A percentile compares a stretch with the other conserved stretches of the same genome.
Evolutionary conservation across 2,329 filamentous ascomycete genomes (phyloP).

Genomic region (Fusarium sterilihyphosum): DNA sequence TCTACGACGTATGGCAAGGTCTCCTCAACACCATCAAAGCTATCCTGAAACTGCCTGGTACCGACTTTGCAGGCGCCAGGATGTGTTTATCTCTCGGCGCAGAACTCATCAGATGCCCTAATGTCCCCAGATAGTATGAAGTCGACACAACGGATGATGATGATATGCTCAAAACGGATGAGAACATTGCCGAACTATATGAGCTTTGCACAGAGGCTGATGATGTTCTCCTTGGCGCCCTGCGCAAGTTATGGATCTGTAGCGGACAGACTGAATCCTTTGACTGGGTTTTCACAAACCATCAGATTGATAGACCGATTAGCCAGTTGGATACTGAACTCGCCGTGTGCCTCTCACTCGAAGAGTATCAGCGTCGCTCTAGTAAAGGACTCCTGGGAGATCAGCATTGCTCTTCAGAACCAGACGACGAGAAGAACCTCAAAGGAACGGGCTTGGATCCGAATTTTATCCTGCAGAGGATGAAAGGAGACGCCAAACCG

Average conservation of each 20-base stretch:
- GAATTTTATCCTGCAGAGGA: no score
- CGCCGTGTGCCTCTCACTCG: not conserved
- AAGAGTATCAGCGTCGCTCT: not conserved
- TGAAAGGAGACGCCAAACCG: not conserved
- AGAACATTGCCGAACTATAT: not conserved
- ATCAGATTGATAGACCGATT: no score
- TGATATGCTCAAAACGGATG: not conserved
- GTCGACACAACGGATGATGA: not conserved
- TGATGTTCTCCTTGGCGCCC: not conserved
- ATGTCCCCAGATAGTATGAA: not conserved
- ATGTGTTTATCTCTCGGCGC: not conserved
- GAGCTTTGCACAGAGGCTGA: conserved; percentile 1
- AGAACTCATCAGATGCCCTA: not conserved
- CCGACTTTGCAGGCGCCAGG: not conserved
- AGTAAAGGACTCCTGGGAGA: no score
- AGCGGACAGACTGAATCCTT: not conserved
- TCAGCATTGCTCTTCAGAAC: no score
- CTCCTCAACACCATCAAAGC: not conserved
- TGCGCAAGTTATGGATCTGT: not conserved
- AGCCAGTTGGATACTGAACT: not conserved
- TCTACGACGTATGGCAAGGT: not conserved
- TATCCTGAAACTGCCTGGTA: not conserved
- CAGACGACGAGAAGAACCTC: no score
- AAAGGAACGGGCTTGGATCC: no score
- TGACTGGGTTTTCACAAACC: not conserved